Conservation (phyloP, 257 asterid genomes). For the Osmanthus fragrans region DNA sequence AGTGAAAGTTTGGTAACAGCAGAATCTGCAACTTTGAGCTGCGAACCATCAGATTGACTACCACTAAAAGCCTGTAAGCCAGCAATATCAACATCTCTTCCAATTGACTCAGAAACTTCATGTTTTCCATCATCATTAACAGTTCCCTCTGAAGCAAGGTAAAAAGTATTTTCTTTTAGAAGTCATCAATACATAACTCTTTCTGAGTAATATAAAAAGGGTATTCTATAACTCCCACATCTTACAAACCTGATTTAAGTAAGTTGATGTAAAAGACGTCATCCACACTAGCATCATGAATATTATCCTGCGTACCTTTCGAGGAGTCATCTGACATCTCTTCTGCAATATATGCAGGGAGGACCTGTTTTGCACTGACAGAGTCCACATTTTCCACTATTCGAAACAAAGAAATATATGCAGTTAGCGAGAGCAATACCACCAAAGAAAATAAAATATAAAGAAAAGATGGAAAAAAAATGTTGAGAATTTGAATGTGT, state of each 20-base stretch:
- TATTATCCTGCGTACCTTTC: conserved; percentile 29
- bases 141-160: conserved; percentile 35
- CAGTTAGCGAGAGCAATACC: background rate
- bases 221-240: conserved; percentile 23
- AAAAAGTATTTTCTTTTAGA: background rate
- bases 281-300: conserved; percentile 32
- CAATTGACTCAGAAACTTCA: conserved; percentile 38
- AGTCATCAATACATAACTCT: background rate
- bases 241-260: conserved; percentile 31
- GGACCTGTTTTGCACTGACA: conserved; percentile 35
- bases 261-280: conserved; percentile 36
- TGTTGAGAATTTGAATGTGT: background rate
- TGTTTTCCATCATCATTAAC: conserved; percentile 33
- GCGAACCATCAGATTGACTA: conserved; percentile 45
- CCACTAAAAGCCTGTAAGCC: conserved; percentile 29
- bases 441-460: background rate
- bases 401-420: background rate
- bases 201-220: conserved; percentile 10
- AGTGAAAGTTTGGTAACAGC: background rate
- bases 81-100: conserved; percentile 32
- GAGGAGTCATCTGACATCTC: conserved; percentile 39
- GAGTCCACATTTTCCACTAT: conserved; percentile 41
- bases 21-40: conserved; percentile 33
- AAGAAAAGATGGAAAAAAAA: background rate
- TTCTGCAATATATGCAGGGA: conserved; percentile 36